Percentiles rank a stretch among this genome's conserved stretches.
phyloP scores from a whole-genome alignment of 2,329 filamentous ascomycete genomes.

The Penicillium sp. region DNA sequence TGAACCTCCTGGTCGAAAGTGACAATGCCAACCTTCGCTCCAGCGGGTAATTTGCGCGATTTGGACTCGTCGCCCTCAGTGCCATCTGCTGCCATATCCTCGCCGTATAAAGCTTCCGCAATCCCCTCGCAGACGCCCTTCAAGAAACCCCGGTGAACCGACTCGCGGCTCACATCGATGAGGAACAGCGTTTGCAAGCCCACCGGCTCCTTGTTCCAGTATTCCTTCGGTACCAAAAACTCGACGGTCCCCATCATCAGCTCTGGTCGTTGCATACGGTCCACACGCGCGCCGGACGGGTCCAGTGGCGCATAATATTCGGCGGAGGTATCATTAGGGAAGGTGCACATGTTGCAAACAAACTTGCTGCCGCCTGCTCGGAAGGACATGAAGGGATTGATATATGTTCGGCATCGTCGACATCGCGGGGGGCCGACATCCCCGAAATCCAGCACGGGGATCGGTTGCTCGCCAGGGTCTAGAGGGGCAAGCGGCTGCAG shows the following conservation, averaged over 20 bases:
- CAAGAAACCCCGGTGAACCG: constrained; percentile 84
- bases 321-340: constrained; percentile 86
- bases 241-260: constrained; percentile 89
- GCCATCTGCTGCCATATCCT: constrained; percentile 54
- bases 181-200: constrained; percentile 85
- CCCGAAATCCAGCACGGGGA: constrained; percentile 94
- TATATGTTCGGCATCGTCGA: constrained; percentile 88
- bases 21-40: constrained; percentile 87
- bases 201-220: constrained; percentile 93
- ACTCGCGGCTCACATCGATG: constrained; percentile 89
- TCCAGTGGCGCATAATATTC: constrained; percentile 94
- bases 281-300: constrained; percentile 79
- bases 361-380: constrained; percentile 90
- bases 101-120: constrained; percentile 75
- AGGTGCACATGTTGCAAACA: constrained; percentile 96
- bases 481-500: constrained; percentile 82
- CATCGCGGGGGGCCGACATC: constrained; percentile 86
- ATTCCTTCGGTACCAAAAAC: constrained; percentile 95
- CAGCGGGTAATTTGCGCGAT: constrained; percentile 63
- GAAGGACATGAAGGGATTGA: constrained; percentile 99
- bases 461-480: constrained; percentile 77
- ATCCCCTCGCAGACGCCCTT: constrained; percentile 90
- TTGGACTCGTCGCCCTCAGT: constrained; percentile 51
- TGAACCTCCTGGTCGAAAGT: constrained; percentile 97
- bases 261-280: constrained; percentile 85